phyloP scores from a whole-genome alignment of 2,329 filamentous ascomycete species.

The Apiospora rasikravindrae region DNA sequence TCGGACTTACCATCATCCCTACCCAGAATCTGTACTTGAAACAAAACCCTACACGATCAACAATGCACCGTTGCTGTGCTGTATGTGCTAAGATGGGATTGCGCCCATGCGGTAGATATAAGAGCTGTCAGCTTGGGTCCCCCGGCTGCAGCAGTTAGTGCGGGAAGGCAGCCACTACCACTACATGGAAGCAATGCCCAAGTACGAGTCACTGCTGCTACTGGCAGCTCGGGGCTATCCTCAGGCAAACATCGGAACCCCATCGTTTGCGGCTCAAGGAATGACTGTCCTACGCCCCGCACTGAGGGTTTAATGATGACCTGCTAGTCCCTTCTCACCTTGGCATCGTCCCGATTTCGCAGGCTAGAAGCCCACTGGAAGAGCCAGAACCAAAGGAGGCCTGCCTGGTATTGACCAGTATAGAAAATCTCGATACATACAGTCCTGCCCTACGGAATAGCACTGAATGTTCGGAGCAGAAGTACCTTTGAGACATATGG shows the following conservation, averaged over 20 bases:
- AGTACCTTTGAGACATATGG: not conserved
- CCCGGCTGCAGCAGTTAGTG: not conserved
- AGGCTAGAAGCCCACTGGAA: not conserved
- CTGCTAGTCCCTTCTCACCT: not conserved
- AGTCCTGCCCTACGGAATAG: not conserved
- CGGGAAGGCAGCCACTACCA: not conserved
- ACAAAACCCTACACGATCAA: slow-evolving; percentile 7
- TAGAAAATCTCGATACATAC: not conserved
- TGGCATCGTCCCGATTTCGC: not conserved
- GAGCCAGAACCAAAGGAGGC: not conserved
- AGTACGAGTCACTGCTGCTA: not conserved
- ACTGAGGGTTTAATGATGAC: not conserved
- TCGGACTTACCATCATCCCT: not conserved
- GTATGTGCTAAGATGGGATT: not conserved
- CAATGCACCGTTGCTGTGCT: not conserved
- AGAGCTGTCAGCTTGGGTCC: not conserved
- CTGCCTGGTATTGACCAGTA: not conserved
- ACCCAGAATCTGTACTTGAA: slow-evolving; percentile 3
- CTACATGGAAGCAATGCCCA: not conserved
- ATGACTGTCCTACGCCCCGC: not conserved
- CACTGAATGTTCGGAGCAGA: not conserved
- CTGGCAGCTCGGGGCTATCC: not conserved
- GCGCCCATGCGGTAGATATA: not conserved
- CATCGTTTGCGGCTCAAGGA: slow-evolving; percentile 3
- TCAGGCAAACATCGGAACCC: not conserved